Base-by-base conservation (phyloP, 805 yeast genomes). In the Teunomyces cretensis region DNA sequence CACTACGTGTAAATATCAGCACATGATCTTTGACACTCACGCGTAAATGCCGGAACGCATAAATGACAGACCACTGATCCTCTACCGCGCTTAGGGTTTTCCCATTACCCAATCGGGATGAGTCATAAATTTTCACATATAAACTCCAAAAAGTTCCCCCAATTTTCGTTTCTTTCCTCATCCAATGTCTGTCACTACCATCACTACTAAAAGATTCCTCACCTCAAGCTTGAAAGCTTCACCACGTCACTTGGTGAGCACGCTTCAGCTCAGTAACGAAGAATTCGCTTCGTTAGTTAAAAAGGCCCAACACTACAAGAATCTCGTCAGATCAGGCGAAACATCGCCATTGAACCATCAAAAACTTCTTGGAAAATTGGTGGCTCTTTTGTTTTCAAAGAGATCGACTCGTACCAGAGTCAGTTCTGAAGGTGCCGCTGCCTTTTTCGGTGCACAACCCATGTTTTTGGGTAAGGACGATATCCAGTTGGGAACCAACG, bases 381-480 rank as follows among this genome's bases (percentile, higher is more conserved):
- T 88, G 19, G 89, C 97, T 0, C 67, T 94, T 58, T 64, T 94
- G 37, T 94, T 94, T 67, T 79, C 89, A 46, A 94, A 94, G 64
- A 82, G 99, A 66, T 88, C 97, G 6, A 94, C 99, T 17, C 80
- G 99, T 67, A 94, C 99, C 17, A 82, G 99, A 67, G 80, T 94
- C 31, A 89, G 97, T 17, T 77, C 91, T 9, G 99, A 94, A 64
- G 97, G 96, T 41, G 99, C 99, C 12, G 87, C 91, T 9, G 78
- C 87, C 2, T 90, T 86, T 62, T 86, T 92, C 54, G 98, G 98
- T 14, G 98, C 91, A 6, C 94, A 85, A 56, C 97, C 99, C 9
- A 86, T 94, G 94, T 94, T 94, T 60, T 74, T 94, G 53, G 98
- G 99, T 41, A 89, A 86, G 56, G 97, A 91, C 55, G 99, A 94